Evolutionary conservation across 352 stramenopile genomes (phyloP), one percentile per base, ranked within the genome.

Genomic region (Pythium aquatile): DNA sequence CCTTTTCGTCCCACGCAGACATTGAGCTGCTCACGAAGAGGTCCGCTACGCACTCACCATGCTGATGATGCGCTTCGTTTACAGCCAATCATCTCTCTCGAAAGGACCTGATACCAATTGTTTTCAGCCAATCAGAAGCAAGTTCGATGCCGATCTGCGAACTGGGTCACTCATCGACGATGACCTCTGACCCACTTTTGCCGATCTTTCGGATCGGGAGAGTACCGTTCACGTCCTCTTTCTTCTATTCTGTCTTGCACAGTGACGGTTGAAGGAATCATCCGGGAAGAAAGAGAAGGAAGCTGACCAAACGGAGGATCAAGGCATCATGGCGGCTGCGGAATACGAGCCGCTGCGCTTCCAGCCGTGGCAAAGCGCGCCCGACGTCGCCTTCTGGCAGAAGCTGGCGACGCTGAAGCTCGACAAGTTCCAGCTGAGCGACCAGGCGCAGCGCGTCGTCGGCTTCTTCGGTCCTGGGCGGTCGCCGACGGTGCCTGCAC

Each of bases 381-480:
- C 85, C 13, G 83, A 96, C 62, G 82, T 90, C 42, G 78, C 79
- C 14, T 96, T 96, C 74, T 96, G 86, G 82, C 87, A 96, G 73
- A 77, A 69, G 32, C 80, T 96, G 42, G 73, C 83, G 46, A 61
- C 76, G 51, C 75, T 93, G 35, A 96, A 96, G 77, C 80, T 96
- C 28, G 66, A 96, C 67, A 83, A 71, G 55, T 96, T 93, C 66
- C 80, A 92, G 65, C 77, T 96, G 30, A 79, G 77, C 60, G 87
- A 96, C 69, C 58, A 76, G 46, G 61, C 78, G 30, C 83, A 90
- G 73, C 49, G 61, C 26, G 68, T 96, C 10, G 74, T 66, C 13
- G 87, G 82, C 0, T 94, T 84, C 63, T 96, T 92, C 64, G 63
- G 77, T 1, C 79, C 86, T 5, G 81, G 83, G 6, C 73, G 84